phyloP scores from a whole-genome alignment of 2,329 filamentous ascomycete species.

The Verticillium alfalfae region DNA sequence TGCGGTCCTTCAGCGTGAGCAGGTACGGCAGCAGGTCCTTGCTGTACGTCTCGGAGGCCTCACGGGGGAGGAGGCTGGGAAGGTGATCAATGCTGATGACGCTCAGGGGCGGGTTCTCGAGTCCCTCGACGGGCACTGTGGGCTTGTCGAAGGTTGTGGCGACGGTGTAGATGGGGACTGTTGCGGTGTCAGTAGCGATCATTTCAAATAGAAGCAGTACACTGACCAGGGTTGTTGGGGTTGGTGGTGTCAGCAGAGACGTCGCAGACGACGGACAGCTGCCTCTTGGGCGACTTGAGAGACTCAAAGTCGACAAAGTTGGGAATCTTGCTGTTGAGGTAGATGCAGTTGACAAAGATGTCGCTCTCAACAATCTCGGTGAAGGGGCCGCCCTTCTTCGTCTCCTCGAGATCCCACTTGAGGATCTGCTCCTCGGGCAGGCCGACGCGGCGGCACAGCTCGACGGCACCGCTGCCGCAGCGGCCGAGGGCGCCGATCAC shows the following conservation, averaged over 20 bases:
- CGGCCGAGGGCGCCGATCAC: conserved; percentile 82
- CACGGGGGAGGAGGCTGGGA: conserved; percentile 75
- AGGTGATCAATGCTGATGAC: conserved; percentile 89
- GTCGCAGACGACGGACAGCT: conserved; percentile 75
- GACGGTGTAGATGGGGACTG: conserved; percentile 73
- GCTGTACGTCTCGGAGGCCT: conserved; percentile 83
- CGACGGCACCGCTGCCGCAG: conserved; percentile 79
- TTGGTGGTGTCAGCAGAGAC: conserved; percentile 32
- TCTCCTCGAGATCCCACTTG: conserved; percentile 74
- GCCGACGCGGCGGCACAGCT: conserved; percentile 71
- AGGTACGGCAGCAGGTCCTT: conserved; percentile 72
- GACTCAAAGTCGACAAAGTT: conserved; percentile 72
- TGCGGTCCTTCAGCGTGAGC: conserved; percentile 70
- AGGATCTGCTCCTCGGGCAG: conserved; percentile 58
- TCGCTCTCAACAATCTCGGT: conserved; percentile 69
- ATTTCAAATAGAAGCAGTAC: not conserved
- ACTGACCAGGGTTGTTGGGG: not conserved
- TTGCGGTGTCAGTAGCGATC: conserved; percentile 59
- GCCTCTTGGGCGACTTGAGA: conserved; percentile 62
- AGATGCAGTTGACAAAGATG: conserved; percentile 86
- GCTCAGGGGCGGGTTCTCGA: conserved; percentile 54
- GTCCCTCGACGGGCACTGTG: conserved; percentile 68
- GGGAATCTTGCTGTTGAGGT: conserved; percentile 56
- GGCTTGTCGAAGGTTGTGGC: conserved; percentile 85
- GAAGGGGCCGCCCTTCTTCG: conserved; percentile 67